Evolutionary conservation across 805 yeast species (phyloP), one percentile per base, ranked within the genome.

Genomic region (Candida loeiensis): DNA sequence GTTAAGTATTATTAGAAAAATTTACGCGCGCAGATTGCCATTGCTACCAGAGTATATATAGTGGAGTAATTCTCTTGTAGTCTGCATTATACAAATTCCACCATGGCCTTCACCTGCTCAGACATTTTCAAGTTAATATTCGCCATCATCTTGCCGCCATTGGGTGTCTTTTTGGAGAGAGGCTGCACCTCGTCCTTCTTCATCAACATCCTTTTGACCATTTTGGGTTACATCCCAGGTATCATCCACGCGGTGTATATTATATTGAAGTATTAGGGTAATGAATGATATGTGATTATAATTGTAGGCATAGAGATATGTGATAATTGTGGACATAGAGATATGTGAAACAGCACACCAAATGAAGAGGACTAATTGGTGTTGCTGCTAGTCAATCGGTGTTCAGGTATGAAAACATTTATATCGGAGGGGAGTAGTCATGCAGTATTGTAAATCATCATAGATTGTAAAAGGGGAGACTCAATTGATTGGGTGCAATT

Each of bases 161-260:
- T 79, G 48, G 84, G 82, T 41, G 85, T 79, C 3, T 77, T 76
- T 64, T 58, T 76, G 40, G 82, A 77, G 60, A 62, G 71, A 47
- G 85, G 85, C 27, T 77, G 81, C 57, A 61, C 69, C 24, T 54
- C 66, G 12, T 60, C 55, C 43, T 52, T 60, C 7, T 57, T 61
- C 43, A 66, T 85, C 54, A 83, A 84, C 63, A 62, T 83, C 35
- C 52, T 85, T 31, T 72, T 86, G 54, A 80, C 90, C 16, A 58
- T 79, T 46, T 70, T 86, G 43, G 93, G 90, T 29, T 85, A 80
- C 63, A 63, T 85, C 47, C 95, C 95, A 2, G 95, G 86, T 44
- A 72, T 80, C 37, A 55, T 82, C 12, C 87, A 82, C 51, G 81
- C 87, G 4, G 62, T 81, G 36, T 81, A 76, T 53, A 66, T 81